Evolutionary conservation across 352 stramenopile genomes (phyloP), one percentile per base, ranked within the genome.

Genomic region (Pythium oligandrum): DNA sequence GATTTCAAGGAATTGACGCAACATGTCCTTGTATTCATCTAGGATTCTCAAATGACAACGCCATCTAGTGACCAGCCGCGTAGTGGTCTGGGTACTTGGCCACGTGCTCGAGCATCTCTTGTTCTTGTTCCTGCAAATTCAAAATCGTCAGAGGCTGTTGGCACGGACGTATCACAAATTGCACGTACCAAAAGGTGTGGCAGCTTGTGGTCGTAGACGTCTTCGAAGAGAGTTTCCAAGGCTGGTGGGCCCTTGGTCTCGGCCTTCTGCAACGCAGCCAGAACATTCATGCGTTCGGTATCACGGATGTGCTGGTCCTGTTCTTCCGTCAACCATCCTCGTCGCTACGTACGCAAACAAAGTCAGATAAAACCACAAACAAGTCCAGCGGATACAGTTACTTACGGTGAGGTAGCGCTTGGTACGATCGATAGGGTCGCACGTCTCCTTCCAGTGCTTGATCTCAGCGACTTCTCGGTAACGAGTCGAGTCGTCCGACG

Each of bases 141-240:
- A 55, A 42, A 32, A 11, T n/a, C 46, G 35, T 52, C n/a, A 52
- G 46, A 31, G 17, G 17, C 17, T 26, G 31, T 12, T 30, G 40
- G n/a, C 43, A 54, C 26, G 17, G 45, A 30, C 44, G n/a, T 26
- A 53, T 7, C 11, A 66, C 38, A 49, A 33, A n/a, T 33, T 34
- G 26, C 55, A 69, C 68, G 36, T 76, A 94, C 82, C 48, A 93
- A 52, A 10, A 99, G 71, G 62, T 99, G 87, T 6, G 66, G 76
- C 33, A 95, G 92, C 64, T 98, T 98, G 48, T 96, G 79, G 48
- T 96, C 67, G 63, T 99, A 99, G 3, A 99, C 96, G 67, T 99
- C 97, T 36, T 96, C 83, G 61, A 99, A 99, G 63, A 99, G 87
- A 31, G 88, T 92, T 31, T 89, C 65, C 1, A 99, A 48, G 31